These are phyloP conservation scores for Fusarium goolgardi DNA, from an alignment of 2,329 filamentous ascomycete genomes.

Conservation along the genomic window DNA sequence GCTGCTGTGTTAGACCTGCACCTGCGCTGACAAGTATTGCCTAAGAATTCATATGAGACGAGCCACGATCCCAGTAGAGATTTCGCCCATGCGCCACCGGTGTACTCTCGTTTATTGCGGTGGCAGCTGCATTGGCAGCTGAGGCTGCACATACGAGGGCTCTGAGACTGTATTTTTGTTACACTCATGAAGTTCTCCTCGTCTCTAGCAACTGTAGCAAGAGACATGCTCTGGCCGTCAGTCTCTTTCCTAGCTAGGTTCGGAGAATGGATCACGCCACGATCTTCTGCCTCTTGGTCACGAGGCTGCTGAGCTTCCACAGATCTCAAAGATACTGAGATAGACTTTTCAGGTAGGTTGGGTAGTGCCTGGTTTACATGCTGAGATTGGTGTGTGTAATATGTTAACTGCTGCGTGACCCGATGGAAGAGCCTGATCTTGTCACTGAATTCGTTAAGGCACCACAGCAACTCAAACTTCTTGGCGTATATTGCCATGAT, in stretches of 20 bases:
- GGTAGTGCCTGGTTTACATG: fast-evolving
- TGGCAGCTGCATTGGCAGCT: conserved; percentile 30
- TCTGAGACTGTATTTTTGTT: neutral
- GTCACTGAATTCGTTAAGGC: fast-evolving
- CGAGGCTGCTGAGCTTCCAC: fast-evolving
- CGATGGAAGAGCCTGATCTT: neutral
- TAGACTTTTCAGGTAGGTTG: fast-evolving
- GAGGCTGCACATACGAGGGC: neutral
- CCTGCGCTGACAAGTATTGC: fast-evolving
- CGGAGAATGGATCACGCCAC: fast-evolving
- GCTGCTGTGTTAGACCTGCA: neutral
- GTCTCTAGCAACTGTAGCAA: fast-evolving
- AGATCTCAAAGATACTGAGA: fast-evolving
- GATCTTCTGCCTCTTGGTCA: neutral
- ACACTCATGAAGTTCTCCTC: neutral
- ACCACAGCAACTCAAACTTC: conserved; percentile 9
- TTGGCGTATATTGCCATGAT: conserved; percentile 4
- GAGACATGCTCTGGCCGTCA: fast-evolving
- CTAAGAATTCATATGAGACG: neutral
- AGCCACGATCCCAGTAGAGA: conserved; percentile 16
- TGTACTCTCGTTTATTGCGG: neutral
- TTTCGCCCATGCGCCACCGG: neutral
- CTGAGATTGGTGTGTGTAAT: neutral
- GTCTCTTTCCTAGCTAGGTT: too few relatives aligned
- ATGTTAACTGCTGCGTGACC: neutral